Evolutionary conservation across 441 rosid genomes (phyloP).

Genomic region (Adansonia grandidieri): DNA sequence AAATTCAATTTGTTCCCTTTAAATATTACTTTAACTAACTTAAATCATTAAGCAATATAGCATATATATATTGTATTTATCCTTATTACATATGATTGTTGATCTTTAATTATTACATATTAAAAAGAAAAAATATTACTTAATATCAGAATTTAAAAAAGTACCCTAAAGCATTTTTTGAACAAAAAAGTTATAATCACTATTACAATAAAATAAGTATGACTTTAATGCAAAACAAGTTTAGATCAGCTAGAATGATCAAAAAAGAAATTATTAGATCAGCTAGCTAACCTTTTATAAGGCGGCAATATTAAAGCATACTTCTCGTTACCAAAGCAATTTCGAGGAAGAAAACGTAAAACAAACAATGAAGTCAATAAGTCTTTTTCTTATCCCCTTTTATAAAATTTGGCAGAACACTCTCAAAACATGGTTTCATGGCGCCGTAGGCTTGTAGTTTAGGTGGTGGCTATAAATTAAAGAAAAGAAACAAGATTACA

Average conservation of each 20-base stretch:
- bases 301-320: not conserved
- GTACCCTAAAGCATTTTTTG: not conserved
- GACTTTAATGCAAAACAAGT: not conserved
- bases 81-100: not conserved
- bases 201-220: not conserved
- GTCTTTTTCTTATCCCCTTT: not conserved
- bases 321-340: not conserved
- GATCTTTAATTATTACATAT: not conserved
- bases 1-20: too few species aligned
- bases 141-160: too few species aligned
- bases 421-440: not conserved
- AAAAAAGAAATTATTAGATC: too few species aligned
- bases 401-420: not conserved
- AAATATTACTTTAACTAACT: too few species aligned
- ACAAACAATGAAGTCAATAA: not conserved
- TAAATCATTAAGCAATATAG: too few species aligned
- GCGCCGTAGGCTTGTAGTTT: not conserved
- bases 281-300: not conserved
- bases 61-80: too few species aligned
- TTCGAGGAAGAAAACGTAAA: not conserved
- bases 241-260: not conserved
- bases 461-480: conserved; percentile 3
- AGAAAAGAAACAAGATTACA: not conserved
- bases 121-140: too few species aligned
- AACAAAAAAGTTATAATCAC: too few species aligned